Percentiles rank a stretch among this genome's conserved stretches.
These are phyloP conservation scores for Cornus kousa DNA, from an alignment of 148 eudicot species.

Conservation along the genomic window DNA sequence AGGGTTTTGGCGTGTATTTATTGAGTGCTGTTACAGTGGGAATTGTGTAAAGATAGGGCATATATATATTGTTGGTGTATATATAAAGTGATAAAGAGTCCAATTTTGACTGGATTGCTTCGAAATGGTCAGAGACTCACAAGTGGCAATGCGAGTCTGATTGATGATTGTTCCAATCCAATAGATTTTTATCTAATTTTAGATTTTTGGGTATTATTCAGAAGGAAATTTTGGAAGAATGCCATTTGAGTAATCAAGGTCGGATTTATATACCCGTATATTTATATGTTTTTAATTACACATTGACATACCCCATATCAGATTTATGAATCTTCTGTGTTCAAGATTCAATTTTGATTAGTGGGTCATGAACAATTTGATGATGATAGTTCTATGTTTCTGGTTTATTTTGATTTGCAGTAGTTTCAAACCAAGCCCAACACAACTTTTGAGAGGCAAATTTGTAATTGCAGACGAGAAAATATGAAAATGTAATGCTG, in stretches of 20 bases:
- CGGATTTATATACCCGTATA: not conserved
- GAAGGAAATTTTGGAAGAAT: not conserved
- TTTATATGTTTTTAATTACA: not conserved
- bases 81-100: not conserved
- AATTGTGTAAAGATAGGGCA: not conserved
- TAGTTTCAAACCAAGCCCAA: not conserved
- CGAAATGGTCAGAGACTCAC: not conserved
- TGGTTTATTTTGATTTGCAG: conserved; percentile 2
- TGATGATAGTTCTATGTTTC: not conserved
- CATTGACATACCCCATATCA: not conserved
- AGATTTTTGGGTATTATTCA: not conserved
- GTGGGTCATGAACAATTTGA: not conserved
- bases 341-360: not conserved
- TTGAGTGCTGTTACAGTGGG: not conserved
- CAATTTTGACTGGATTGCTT: conserved; percentile 11
- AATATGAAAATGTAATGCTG: no score
- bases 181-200: not conserved
- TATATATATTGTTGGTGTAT: not conserved
- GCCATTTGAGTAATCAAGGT: no score
- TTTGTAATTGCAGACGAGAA: no score
- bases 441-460: not conserved
- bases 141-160: not conserved
- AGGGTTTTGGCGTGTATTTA: conserved; percentile 16
- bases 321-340: not conserved
- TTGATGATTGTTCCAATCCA: conserved; percentile 1